Evolutionary conservation across 352 stramenopile species (phyloP).

Genomic region (Saprolegnia diclina): DNA sequence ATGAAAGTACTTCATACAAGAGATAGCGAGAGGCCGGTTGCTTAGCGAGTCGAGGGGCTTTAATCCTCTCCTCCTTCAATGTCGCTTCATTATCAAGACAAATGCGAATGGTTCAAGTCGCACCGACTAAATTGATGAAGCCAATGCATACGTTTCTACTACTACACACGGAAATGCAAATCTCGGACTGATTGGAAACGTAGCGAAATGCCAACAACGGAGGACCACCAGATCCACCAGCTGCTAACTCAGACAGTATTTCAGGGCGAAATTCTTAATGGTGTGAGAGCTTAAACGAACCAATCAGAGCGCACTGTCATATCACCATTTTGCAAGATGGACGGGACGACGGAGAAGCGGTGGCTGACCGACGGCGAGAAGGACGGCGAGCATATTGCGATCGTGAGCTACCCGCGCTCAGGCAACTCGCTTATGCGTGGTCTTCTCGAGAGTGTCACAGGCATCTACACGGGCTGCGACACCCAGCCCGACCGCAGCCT

Average conservation of each 20-base stretch:
- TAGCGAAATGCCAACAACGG: background rate
- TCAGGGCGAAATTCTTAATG: background rate
- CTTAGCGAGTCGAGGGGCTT: conserved; percentile 24
- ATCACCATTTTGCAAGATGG: background rate
- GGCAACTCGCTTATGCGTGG: conserved; percentile 96
- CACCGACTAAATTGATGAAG: conserved; percentile 28
- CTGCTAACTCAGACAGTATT: background rate
- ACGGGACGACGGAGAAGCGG: conserved; percentile 30
- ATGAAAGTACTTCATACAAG: conserved; percentile 23
- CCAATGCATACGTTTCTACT: background rate
- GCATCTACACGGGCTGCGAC: conserved; percentile 95
- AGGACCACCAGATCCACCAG: background rate
- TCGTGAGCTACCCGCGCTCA: conserved; percentile 96
- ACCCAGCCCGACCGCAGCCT: conserved; percentile 92
- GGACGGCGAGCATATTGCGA: conserved; percentile 63
- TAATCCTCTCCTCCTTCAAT: conserved; percentile 26
- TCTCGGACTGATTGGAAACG: background rate
- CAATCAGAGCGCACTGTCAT: no score
- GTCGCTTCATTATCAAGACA: conserved; percentile 28
- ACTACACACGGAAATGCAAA: background rate
- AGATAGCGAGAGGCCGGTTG: conserved; percentile 28
- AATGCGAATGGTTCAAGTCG: conserved; percentile 18
- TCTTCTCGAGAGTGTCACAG: conserved; percentile 92
- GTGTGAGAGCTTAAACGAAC: background rate
- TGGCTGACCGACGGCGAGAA: conserved; percentile 66